Conservation (phyloP, 768 basidiomycete species). For the Suillus spraguei region DNA sequence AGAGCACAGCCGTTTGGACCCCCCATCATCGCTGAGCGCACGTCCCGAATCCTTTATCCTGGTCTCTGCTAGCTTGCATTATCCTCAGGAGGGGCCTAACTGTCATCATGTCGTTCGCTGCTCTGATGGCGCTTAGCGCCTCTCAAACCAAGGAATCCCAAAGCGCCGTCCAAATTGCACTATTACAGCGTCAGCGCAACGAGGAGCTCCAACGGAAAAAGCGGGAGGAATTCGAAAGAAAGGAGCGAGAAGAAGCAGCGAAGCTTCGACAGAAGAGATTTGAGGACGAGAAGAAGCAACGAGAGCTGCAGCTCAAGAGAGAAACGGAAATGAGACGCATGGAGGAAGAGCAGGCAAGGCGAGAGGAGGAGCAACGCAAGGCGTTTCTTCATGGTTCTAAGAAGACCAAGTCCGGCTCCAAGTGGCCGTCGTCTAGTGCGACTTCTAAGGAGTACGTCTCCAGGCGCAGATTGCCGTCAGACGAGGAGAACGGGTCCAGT, state of each 20-base stretch:
- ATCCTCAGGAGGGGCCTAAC: neutral
- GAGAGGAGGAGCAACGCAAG: slow-evolving; percentile 66
- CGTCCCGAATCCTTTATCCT: neutral
- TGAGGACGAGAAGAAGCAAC: slow-evolving; percentile 64
- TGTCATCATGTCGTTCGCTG: slow-evolving; percentile 52
- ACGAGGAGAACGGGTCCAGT: slow-evolving; percentile 48
- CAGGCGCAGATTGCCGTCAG: slow-evolving; percentile 35
- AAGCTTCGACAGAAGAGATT: slow-evolving; percentile 62
- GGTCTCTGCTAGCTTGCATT: neutral
- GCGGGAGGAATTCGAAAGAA: slow-evolving; percentile 63
- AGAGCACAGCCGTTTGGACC: neutral
- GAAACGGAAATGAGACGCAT: slow-evolving; percentile 49
- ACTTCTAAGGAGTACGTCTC: slow-evolving; percentile 38
- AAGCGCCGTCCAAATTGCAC: slow-evolving; percentile 51
- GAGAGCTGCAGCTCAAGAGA: slow-evolving; percentile 50
- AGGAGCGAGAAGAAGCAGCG: slow-evolving; percentile 59
- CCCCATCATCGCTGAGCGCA: neutral
- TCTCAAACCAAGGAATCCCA: slow-evolving; percentile 64
- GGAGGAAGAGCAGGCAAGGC: slow-evolving; percentile 50
- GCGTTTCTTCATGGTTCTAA: slow-evolving; percentile 67
- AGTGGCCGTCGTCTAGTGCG: slow-evolving; percentile 46
- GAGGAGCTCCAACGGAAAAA: slow-evolving; percentile 60
- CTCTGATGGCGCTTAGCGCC: slow-evolving; percentile 69
- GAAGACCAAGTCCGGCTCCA: slow-evolving; percentile 46
- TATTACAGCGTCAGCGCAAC: slow-evolving; percentile 61